A percentile compares a stretch with the other conserved stretches of the same genome.
phyloP scores from a whole-genome alignment of 768 basidiomycete species.

The Tulasnella sp. region DNA sequence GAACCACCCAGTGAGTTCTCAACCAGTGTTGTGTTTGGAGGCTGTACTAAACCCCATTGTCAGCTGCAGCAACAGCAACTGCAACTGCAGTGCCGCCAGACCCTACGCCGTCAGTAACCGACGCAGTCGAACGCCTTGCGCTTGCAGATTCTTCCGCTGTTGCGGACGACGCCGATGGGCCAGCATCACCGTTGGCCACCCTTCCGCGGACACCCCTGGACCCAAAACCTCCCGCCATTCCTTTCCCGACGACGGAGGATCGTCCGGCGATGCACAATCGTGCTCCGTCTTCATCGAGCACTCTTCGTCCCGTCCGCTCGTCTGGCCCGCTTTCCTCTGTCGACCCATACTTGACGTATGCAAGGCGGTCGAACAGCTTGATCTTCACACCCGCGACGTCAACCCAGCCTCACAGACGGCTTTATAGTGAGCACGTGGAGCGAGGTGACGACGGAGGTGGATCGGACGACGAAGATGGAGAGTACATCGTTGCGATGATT shows the following conservation, averaged over 20 bases:
- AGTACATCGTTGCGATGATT: slow-evolving; percentile 7
- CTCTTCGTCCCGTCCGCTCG: slow-evolving; percentile 3
- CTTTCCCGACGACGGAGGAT: slow-evolving; percentile 14
- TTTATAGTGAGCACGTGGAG: not conserved
- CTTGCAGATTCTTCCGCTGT: not conserved
- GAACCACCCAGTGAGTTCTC: not conserved
- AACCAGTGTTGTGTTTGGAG: not conserved
- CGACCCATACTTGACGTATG: slow-evolving; percentile 17
- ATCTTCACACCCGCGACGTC: slow-evolving; percentile 11
- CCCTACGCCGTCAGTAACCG: not conserved
- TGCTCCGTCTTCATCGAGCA: slow-evolving; percentile 9
- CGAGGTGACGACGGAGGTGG: not conserved
- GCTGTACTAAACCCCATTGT: not conserved
- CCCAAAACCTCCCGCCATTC: slow-evolving; percentile 1
- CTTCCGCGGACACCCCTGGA: slow-evolving; percentile 17
- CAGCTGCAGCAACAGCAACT: not conserved
- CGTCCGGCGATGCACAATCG: slow-evolving; percentile 9
- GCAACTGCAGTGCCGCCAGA: not conserved
- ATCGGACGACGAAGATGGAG: not conserved
- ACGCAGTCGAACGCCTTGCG: not conserved
- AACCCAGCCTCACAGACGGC: not conserved
- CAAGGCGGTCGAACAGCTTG: slow-evolving; percentile 6
- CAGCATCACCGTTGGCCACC: not conserved
- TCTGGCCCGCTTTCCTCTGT: not conserved
- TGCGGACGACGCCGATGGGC: not conserved